Evolutionary conservation across 257 asterid genomes (phyloP), one percentile per base, ranked within the genome.

Genomic region (Petunia axillaris): DNA sequence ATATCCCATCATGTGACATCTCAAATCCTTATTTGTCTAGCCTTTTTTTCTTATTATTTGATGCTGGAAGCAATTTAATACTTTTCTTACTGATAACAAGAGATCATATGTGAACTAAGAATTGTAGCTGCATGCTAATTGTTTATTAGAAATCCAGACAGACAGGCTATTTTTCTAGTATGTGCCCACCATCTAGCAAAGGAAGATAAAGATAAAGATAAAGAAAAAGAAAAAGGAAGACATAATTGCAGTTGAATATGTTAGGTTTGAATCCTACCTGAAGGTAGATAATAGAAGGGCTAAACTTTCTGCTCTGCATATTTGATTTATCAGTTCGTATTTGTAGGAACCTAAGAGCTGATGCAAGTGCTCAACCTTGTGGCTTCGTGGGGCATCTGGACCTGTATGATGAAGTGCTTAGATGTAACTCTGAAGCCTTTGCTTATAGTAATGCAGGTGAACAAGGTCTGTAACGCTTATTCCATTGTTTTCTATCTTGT

Each of bases 291-390:
- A 48, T 50, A 35, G 77, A 73, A 73, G 44, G 76, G 40, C 62
- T 37, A 7, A 38, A 50, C 4, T 77, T 39, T 9, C 40, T 46
- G 35, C 52, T 35, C 52, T 48, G 48, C 35, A 37, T 71, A 76
- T 62, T 82, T 85, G 79, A 79, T 81, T 79, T 37, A 76, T 67
- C 83, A 79, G 43, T 44, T 83, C 78, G 77, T 77, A 54, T 79
- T 37, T 76, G 81, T 88, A 96, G 99, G 93, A 92, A 91, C 87
- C 94, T 96, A 70, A 93, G 91, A 89, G 89, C 83, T 85, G 94
- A 90, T 84, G 93, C 83, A 82, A 81, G 75, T 83, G 82, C 81
- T 74, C 89, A 85, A 78, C 81, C 82, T 10, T 70, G 79, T 64
- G 91, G 87, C 44, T 83, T 85, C 43, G 83, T 73, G 75, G 97